Evolutionary conservation across 2,329 filamentous ascomycete species (phyloP).

Genomic region (Claviceps capensis): DNA sequence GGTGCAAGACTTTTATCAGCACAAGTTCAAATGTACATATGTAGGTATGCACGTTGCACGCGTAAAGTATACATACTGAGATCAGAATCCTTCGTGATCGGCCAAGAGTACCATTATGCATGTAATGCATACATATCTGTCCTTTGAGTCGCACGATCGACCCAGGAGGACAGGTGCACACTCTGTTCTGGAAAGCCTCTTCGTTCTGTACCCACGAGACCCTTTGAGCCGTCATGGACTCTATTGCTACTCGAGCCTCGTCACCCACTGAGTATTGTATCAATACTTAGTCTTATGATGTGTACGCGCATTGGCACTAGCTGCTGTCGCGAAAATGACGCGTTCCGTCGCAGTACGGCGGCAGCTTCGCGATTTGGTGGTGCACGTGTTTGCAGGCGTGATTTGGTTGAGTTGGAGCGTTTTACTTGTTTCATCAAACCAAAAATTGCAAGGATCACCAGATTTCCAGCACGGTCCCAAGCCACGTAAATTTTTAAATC

Average conservation of each 20-base stretch:
- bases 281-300: not conserved
- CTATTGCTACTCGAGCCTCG: not conserved
- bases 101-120: too few relatives aligned
- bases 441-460: not conserved
- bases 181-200: too few relatives aligned
- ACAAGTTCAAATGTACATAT: too few relatives aligned
- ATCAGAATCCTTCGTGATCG: too few relatives aligned
- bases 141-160: too few relatives aligned
- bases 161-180: too few relatives aligned
- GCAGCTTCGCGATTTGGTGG: not conserved
- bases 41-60: too few relatives aligned
- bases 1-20: too few relatives aligned
- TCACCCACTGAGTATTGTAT: not conserved
- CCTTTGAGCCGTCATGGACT: not conserved
- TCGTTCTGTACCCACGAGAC: not conserved
- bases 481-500: not conserved
- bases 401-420: too few relatives aligned
- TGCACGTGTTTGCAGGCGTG: not conserved
- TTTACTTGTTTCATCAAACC: not conserved
- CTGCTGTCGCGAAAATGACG: not conserved
- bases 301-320: not conserved
- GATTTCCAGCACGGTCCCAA: not conserved
- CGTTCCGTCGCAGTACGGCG: not conserved
- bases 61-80: too few relatives aligned
- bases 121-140: too few relatives aligned